phyloP scores from a whole-genome alignment of 2,329 filamentous ascomycete species.

The Aspergillus latus region DNA sequence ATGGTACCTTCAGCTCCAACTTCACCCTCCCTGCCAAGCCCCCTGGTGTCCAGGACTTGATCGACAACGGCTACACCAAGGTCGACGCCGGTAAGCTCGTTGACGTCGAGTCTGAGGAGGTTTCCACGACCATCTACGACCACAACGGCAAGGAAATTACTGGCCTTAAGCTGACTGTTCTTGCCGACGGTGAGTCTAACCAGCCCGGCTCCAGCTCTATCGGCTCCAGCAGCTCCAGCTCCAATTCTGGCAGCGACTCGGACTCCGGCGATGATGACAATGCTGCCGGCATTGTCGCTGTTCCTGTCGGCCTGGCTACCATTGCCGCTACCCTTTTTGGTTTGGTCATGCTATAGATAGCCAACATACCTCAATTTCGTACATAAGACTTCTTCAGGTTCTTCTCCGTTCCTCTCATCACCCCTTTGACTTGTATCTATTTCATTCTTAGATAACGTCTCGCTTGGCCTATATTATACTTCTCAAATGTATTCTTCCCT shows the following conservation, averaged over 20 bases:
- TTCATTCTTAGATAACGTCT: not conserved
- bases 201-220: slow-evolving; percentile 45
- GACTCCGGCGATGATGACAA: slow-evolving; percentile 17
- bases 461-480: too few species aligned
- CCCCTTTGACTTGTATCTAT: not conserved
- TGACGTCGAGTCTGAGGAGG: slow-evolving; percentile 55
- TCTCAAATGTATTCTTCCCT: too few species aligned
- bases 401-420: too few species aligned
- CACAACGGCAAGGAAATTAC: slow-evolving; percentile 59
- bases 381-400: not conserved
- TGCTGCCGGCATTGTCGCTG: slow-evolving; percentile 26
- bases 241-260: slow-evolving; percentile 1
- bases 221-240: not conserved
- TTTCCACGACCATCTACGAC: slow-evolving; percentile 59
- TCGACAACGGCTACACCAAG: slow-evolving; percentile 70
- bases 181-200: slow-evolving; percentile 56
- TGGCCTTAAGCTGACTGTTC: slow-evolving; percentile 59
- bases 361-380: not conserved
- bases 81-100: slow-evolving; percentile 66
- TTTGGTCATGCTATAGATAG: slow-evolving; percentile 28
- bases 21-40: slow-evolving; percentile 72
- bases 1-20: slow-evolving; percentile 67
- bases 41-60: slow-evolving; percentile 66
- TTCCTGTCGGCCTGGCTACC: slow-evolving; percentile 27
- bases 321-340: slow-evolving; percentile 29